Conservation (phyloP, 2,329 filamentous ascomycete genomes). For the Alternaria metachromatica region DNA sequence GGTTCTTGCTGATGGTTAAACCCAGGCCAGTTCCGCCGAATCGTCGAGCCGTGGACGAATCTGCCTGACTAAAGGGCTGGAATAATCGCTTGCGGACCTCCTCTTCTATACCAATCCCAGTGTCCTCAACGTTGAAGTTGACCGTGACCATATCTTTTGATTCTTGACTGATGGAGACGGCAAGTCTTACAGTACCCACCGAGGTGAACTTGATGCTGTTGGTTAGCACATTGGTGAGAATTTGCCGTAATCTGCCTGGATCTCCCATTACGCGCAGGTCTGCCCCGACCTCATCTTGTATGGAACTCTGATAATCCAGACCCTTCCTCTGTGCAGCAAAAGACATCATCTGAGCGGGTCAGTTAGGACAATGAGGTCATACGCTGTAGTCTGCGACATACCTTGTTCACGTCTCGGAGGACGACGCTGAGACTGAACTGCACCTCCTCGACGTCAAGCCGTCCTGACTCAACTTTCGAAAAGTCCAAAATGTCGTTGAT, state of each 20-base stretch:
- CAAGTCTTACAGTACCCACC: conserved; percentile 60
- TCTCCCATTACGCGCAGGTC: conserved; percentile 85
- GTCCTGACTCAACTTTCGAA: conserved; percentile 82
- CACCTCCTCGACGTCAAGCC: conserved; percentile 79
- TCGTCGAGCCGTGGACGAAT: conserved; percentile 77
- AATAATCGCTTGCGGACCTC: conserved; percentile 76
- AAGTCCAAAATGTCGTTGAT: conserved; percentile 94
- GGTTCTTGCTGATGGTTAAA: conserved; percentile 80
- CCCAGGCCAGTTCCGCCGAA: conserved; percentile 82
- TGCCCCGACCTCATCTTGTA: conserved; percentile 66
- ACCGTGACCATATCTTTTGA: conserved; percentile 70
- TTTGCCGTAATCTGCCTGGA: conserved; percentile 81
- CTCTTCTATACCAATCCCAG: conserved; percentile 81
- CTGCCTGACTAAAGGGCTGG: conserved; percentile 81
- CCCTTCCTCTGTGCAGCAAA: conserved; percentile 84
- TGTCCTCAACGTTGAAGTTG: conserved; percentile 76
- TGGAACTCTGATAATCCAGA: conserved; percentile 71
- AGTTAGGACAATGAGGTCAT: neutral
- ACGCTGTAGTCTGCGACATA: neutral
- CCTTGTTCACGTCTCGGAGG: conserved; percentile 77
- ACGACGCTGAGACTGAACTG: conserved; percentile 78
- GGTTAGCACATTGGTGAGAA: conserved; percentile 79
- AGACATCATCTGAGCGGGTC: conserved; percentile 67
- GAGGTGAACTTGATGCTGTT: conserved; percentile 52
- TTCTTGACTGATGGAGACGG: conserved; percentile 68